Evolutionary conservation across 2,329 filamentous ascomycete species (phyloP).

Genomic region (Aschersonia sp.): DNA sequence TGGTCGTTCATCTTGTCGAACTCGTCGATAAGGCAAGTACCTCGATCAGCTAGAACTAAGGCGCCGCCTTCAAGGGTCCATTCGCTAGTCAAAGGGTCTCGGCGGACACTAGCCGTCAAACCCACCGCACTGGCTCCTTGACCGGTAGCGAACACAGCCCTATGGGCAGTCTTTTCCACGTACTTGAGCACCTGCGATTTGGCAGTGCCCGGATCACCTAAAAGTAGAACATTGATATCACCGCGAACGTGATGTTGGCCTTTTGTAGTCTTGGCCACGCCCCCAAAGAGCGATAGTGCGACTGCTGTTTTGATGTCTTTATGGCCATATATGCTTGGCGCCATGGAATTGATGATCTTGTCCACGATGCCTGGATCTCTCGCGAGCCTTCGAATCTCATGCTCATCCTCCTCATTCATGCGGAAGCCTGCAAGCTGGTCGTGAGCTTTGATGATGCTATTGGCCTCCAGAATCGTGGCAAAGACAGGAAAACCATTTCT

Average conservation of each 20-base stretch:
- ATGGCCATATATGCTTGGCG: conserved; percentile 94
- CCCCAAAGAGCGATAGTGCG: conserved; percentile 85
- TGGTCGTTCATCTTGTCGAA: conserved; percentile 99
- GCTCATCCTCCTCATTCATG: conserved; percentile 88
- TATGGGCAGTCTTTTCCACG: conserved; percentile 90
- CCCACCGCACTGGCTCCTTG: conserved; percentile 95
- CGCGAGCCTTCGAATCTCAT: conserved; percentile 73
- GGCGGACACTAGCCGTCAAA: conserved; percentile 90
- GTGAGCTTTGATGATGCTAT: conserved; percentile 92
- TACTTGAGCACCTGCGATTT: conserved; percentile 98
- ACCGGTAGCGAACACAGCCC: conserved; percentile 93
- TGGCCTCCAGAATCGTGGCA: conserved; percentile 92
- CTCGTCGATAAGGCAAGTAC: conserved; percentile 92
- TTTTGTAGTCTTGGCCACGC: conserved; percentile 80
- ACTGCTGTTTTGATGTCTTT: conserved; percentile 95
- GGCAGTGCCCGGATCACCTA: conserved; percentile 93
- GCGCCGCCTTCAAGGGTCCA: conserved; percentile 97
- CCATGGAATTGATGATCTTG: conserved; percentile 83
- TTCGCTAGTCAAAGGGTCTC: conserved; percentile 87
- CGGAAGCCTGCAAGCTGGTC: conserved; percentile 95
- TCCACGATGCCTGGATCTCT: conserved; percentile 85
- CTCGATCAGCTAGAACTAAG: conserved; percentile 84
- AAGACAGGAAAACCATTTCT: conserved; percentile 98
- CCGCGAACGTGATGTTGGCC: conserved; percentile 85
- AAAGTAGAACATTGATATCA: conserved; percentile 92